Conservation (phyloP, 441 rosid species). For the Arabidopsis lyrata region DNA sequence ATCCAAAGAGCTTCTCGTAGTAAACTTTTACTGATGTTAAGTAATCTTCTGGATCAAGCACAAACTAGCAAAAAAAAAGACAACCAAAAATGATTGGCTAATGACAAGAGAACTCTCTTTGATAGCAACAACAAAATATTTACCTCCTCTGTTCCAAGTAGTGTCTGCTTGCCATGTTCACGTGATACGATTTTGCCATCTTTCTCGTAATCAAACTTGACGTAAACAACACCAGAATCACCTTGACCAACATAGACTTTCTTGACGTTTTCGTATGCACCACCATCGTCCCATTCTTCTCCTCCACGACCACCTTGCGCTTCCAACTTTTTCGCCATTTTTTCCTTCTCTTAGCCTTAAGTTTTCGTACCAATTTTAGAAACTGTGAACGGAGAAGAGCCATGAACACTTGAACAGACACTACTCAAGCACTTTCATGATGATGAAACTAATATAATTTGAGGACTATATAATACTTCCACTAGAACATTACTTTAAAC, state of each 20-base stretch:
- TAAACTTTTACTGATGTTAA: constrained; percentile 38
- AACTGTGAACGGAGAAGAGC: background rate
- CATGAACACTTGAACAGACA: constrained; percentile 15
- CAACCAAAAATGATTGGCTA: background rate
- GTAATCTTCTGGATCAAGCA: constrained; percentile 37
- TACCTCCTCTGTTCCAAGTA: constrained; percentile 41
- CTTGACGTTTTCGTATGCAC: constrained; percentile 35
- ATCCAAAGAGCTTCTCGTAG: constrained; percentile 41
- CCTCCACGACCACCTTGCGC: constrained; percentile 47
- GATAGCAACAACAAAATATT: background rate
- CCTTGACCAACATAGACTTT: constrained; percentile 45
- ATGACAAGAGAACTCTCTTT: background rate
- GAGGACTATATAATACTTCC: constrained; percentile 3
- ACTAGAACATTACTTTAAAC: constrained; percentile 6
- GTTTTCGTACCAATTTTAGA: background rate
- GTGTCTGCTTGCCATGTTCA: constrained; percentile 43
- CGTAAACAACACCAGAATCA: constrained; percentile 42
- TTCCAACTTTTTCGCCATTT: constrained; percentile 40
- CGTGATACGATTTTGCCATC: constrained; percentile 35
- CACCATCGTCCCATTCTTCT: constrained; percentile 43
- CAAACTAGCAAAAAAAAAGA: constrained; percentile 25
- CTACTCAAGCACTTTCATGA: background rate
- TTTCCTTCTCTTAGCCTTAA: constrained; percentile 22
- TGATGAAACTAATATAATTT: constrained; percentile 20
- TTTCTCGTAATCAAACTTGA: constrained; percentile 44